phyloP scores from a whole-genome alignment of 2,329 filamentous ascomycete genomes.

The Botryotinia narcissicola region DNA sequence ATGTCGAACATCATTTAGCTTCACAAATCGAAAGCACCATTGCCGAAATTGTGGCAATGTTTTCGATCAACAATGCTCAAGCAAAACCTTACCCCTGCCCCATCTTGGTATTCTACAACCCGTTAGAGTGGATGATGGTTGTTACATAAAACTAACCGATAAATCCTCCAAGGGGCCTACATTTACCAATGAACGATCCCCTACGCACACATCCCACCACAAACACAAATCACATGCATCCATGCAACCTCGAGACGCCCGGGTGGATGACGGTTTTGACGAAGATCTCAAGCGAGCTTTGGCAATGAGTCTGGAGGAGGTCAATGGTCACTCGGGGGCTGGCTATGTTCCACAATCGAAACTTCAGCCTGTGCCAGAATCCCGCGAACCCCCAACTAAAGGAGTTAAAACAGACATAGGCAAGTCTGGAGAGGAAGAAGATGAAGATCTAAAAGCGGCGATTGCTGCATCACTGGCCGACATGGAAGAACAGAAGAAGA shows the following conservation, averaged over 20 bases:
- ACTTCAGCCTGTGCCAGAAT: constrained; percentile 39
- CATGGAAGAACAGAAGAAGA: constrained; percentile 97
- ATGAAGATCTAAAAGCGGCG: constrained; percentile 88
- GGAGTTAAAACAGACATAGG: constrained; percentile 41
- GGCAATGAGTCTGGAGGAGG: constrained; percentile 96
- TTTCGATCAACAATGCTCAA: constrained; percentile 93
- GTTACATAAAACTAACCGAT: constrained; percentile 83
- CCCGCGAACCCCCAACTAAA: constrained; percentile 29
- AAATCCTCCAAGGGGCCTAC: constrained; percentile 55
- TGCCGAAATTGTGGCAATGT: constrained; percentile 97
- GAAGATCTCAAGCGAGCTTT: constrained; percentile 91
- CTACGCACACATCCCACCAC: constrained; percentile 47
- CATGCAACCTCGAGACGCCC: constrained; percentile 88
- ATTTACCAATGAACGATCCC: constrained; percentile 44
- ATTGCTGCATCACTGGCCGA: constrained; percentile 93
- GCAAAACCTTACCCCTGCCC: constrained; percentile 81
- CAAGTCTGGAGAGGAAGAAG: constrained; percentile 73
- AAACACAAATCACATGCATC: constrained; percentile 63
- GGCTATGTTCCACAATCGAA: constrained; percentile 70
- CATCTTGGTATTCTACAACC: constrained; percentile 90
- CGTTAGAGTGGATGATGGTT: constrained; percentile 94
- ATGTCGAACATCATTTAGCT: constrained; percentile 91
- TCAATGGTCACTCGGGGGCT: constrained; percentile 66
- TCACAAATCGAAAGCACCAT: constrained; percentile 98
- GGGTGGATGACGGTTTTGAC: constrained; percentile 88